These are phyloP conservation scores for Neonectria neomacrospora DNA, from an alignment of 2,329 filamentous ascomycete genomes.

Conservation along the genomic window DNA sequence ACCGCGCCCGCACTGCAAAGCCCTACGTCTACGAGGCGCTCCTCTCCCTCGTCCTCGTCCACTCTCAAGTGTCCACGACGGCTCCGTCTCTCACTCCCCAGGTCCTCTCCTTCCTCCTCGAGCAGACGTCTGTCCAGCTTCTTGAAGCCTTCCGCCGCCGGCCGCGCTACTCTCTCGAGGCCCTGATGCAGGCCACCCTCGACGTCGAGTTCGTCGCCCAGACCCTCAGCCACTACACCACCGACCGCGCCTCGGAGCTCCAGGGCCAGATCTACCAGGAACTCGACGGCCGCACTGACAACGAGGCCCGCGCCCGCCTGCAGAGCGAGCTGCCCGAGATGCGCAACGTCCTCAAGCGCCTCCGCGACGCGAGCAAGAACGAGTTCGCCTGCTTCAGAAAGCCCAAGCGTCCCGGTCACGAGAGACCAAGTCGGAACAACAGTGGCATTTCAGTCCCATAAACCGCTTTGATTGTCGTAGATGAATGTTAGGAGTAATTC, in stretches of 20 bases:
- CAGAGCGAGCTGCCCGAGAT: slow-evolving; percentile 92
- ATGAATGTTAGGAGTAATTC: slow-evolving; percentile 7
- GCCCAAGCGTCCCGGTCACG: slow-evolving; percentile 58
- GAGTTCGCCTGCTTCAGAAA: slow-evolving; percentile 90
- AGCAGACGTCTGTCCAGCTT: slow-evolving; percentile 82
- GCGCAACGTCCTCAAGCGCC: slow-evolving; percentile 84
- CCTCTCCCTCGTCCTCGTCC: slow-evolving; percentile 86
- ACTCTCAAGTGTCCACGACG: slow-evolving; percentile 88
- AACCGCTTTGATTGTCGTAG: neutral
- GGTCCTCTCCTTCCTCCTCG: slow-evolving; percentile 87
- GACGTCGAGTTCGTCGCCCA: slow-evolving; percentile 98
- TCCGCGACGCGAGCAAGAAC: slow-evolving; percentile 83
- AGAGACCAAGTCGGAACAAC: slow-evolving; percentile 46
- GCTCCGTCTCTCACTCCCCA: slow-evolving; percentile 79
- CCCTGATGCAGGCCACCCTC: slow-evolving; percentile 95
- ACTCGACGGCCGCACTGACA: slow-evolving; percentile 88
- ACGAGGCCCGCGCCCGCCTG: slow-evolving; percentile 80
- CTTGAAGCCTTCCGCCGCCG: slow-evolving; percentile 80
- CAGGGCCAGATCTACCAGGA: slow-evolving; percentile 94
- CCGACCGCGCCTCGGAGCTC: slow-evolving; percentile 80
- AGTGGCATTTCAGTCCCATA: slow-evolving; percentile 44
- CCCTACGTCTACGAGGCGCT: slow-evolving; percentile 92
- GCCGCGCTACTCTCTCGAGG: slow-evolving; percentile 76
- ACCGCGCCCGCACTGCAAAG: slow-evolving; percentile 77
- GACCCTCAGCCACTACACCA: slow-evolving; percentile 89